Evolutionary conservation across 306 rosid species (phyloP), one percentile per base, ranked within the genome.

Genomic region (Dryas octopetala): DNA sequence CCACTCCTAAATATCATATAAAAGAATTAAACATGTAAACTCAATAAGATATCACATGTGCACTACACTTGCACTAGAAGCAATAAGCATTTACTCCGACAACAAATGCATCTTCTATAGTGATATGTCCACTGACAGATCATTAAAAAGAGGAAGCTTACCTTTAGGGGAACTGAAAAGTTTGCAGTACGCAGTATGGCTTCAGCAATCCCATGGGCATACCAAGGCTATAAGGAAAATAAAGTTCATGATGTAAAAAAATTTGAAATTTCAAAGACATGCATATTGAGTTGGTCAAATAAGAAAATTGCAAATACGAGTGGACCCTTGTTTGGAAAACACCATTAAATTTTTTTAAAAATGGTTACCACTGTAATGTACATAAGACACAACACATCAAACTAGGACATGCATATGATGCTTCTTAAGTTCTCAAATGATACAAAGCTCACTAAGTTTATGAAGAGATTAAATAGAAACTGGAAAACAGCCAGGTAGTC

Each of bases 111-210:
- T 57, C 17, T 9, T 8, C 58, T 57, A 38, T 7, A 48, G 7
- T 19, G 47, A 68, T 62, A 28, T 57, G 41, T 74, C 15, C 62
- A 10, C 73, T 9, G 3, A 38, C 50, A 41, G 46, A 13, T 15
- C 54, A 43, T 14, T 52, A 71, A 40, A 74, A 32, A 74, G 67
- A 77, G 68, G 73, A 83, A 38, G 50, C 96, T 86, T 84, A 94
- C 97, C 86, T 88, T 94, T 38, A 94, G 85, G 50, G 98, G 98
- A 82, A 91, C 88, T n/a, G 98, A 94, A 81, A 94, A 91, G 74
- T 90, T 94, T 78, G 98, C 91, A 58, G 98, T 94, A 57, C 97
- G 97, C 98, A 91, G 83, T 82, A 94, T 94, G 85, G 98, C 87
- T 88, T 90, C 96, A 38, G 95, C 98, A 81, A 94, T 94, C 64